Evolutionary conservation across 306 rosid species (phyloP), one percentile per base, ranked within the genome.

Genomic region (Dryas drummondii): DNA sequence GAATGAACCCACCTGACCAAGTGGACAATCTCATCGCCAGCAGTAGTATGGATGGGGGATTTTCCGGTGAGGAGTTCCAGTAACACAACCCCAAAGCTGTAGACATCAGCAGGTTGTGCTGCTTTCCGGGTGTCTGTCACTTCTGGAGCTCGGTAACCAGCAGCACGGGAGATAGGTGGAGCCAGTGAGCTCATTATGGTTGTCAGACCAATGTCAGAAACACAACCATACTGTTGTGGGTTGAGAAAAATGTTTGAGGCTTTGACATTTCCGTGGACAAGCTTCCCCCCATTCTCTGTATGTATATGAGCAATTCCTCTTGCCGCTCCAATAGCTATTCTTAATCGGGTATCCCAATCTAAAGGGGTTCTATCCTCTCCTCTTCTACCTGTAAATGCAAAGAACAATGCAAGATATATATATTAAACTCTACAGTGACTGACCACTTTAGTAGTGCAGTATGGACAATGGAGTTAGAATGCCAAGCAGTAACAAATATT

Each of bases 1-100:
- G 98, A 93, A 82, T 93, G 98, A 84, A 93, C 98, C 98, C 98
- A 93, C 79, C 98, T 86, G 71, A 93, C 98, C 77, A 93, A 80
- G 84, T 91, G 98, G 50, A 93, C 81, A 50, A 93, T 86, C 87
- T 93, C 98, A 72, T 93, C 97, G 6, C 97, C 92, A 2, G 91
- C 90, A 26, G 89, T 89, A 0, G 98, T 86, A 44, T 89, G 89
- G 9, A 91, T 87, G 11, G 98, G 98, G 40, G 97, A 93, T 83
- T 93, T 93, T 58, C 98, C 96, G 1, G 98, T 93, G 63, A 93
- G 91, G 72, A 93, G 90, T 77, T 93, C 98, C 1, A 91, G 90
- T 56, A 93, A 80, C 57, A 93, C 97, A 70, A 93, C 98, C 6
- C 97, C 98, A 54, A 89, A 93, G 81, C 98, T 89, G 79, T 86